These are phyloP conservation scores for Globisporangium radiosum DNA, from an alignment of 352 stramenopile species.

Conservation along the genomic window DNA sequence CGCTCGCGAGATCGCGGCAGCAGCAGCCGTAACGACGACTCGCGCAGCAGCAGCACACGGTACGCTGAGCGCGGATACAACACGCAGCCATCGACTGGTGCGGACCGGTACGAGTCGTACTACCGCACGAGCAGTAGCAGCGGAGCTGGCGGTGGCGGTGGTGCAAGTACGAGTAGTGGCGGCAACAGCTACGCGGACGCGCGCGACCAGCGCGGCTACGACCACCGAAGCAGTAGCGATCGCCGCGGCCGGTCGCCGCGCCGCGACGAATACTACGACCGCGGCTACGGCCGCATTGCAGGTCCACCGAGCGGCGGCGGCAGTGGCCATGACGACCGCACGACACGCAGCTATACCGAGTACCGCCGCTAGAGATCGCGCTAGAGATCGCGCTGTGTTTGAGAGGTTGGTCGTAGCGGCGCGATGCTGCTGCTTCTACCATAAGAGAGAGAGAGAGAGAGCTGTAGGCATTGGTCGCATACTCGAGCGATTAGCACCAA, in stretches of 20 bases:
- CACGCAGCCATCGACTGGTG: slow-evolving; percentile 2
- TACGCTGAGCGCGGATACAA: slow-evolving; percentile 27
- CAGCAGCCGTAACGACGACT: slow-evolving; percentile 8
- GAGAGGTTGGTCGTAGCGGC: too few relatives aligned
- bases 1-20: slow-evolving; percentile 23
- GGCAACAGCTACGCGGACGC: not conserved
- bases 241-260: slow-evolving; percentile 12
- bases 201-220: slow-evolving; percentile 9
- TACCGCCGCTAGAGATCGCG: slow-evolving; percentile 25
- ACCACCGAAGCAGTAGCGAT: slow-evolving; percentile 11
- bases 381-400: too few relatives aligned
- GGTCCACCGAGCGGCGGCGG: slow-evolving; percentile 10
- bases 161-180: too few relatives aligned
- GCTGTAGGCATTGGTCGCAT: too few relatives aligned
- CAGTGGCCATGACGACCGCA: slow-evolving; percentile 48
- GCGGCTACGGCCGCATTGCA: slow-evolving; percentile 28
- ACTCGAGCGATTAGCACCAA: too few relatives aligned
- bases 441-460: too few relatives aligned
- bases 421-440: too few relatives aligned
- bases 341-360: slow-evolving; percentile 38
- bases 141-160: not conserved
- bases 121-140: slow-evolving; percentile 12
- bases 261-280: slow-evolving; percentile 13
- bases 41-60: slow-evolving; percentile 9
- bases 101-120: slow-evolving; percentile 18